These are phyloP conservation scores for Eucalyptus lansdowneana DNA, from an alignment of 345 rosid species.

Conservation along the genomic window DNA sequence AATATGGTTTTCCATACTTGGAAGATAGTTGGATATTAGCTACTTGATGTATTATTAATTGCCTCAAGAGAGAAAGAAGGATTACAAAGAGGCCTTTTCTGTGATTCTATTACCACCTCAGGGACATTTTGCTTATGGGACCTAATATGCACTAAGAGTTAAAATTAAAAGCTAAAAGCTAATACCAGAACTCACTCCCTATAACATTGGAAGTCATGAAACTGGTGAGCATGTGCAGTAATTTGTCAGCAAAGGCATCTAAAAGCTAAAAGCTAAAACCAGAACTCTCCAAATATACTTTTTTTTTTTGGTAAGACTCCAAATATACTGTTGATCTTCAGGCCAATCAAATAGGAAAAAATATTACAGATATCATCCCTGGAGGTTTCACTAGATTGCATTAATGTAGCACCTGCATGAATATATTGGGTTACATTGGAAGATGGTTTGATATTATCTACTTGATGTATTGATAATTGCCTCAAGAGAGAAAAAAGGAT, in stretches of 20 bases:
- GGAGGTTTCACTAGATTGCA: background rate
- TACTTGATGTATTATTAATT: background rate
- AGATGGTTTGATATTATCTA: background rate
- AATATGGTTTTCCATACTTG: background rate
- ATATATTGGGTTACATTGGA: background rate
- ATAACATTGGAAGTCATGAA: background rate
- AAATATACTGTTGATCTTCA: background rate
- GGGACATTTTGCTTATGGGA: background rate
- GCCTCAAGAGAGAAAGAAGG: background rate
- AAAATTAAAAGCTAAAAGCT: background rate
- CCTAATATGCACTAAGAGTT: background rate
- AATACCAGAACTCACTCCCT: background rate
- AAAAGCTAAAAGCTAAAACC: background rate
- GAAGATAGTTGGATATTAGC: background rate
- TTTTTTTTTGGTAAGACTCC: background rate
- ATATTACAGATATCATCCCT: background rate
- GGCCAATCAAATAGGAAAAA: background rate
- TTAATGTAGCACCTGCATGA: background rate
- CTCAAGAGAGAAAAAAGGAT: background rate
- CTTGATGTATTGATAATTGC: background rate
- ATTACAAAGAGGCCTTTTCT: background rate
- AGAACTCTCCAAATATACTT: background rate
- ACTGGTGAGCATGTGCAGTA: background rate
- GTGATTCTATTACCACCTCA: background rate
- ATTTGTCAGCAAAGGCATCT: background rate